phyloP scores from a whole-genome alignment of 2,329 filamentous ascomycete species.

The Chaetomium sp. region DNA sequence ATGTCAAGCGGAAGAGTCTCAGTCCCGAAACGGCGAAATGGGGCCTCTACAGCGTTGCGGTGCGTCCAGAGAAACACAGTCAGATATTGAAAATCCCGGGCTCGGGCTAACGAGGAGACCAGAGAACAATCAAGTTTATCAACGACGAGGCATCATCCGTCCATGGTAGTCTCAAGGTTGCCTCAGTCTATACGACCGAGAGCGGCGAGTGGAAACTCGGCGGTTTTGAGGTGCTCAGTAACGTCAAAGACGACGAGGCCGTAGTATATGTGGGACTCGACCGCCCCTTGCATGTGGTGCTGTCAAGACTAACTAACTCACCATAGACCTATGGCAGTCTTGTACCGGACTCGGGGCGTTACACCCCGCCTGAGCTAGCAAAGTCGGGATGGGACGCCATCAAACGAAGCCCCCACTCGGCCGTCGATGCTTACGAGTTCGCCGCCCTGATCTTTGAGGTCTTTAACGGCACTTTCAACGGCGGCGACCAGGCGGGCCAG shows the following conservation, averaged over 20 bases:
- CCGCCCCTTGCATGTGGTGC: not conserved
- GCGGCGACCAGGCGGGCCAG: constrained; percentile 78
- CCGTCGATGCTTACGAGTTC: constrained; percentile 85
- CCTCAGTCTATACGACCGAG: constrained; percentile 89
- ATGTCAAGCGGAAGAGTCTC: constrained; percentile 83
- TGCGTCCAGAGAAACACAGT: constrained; percentile 43
- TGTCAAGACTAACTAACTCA: constrained; percentile 21
- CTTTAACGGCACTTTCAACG: constrained; percentile 82
- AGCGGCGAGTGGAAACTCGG: constrained; percentile 98
- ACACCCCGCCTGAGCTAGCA: constrained; percentile 83
- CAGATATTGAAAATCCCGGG: not conserved
- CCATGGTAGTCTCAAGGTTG: constrained; percentile 81
- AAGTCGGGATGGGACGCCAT: constrained; percentile 90
- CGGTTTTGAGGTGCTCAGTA: constrained; percentile 91
- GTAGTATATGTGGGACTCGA: constrained; percentile 71
- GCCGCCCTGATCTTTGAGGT: constrained; percentile 85
- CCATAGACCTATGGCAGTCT: constrained; percentile 79
- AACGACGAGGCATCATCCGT: constrained; percentile 91
- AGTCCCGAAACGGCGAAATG: constrained; percentile 95
- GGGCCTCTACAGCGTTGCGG: constrained; percentile 85
- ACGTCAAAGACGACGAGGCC: constrained; percentile 92
- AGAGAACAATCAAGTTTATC: constrained; percentile 93
- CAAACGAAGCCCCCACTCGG: constrained; percentile 77
- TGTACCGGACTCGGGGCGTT: constrained; percentile 80
- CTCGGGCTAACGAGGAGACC: constrained; percentile 20